phyloP scores from a whole-genome alignment of 1,284 basidiomycete genomes.

The Cutaneotrichosporon arboriforme region DNA sequence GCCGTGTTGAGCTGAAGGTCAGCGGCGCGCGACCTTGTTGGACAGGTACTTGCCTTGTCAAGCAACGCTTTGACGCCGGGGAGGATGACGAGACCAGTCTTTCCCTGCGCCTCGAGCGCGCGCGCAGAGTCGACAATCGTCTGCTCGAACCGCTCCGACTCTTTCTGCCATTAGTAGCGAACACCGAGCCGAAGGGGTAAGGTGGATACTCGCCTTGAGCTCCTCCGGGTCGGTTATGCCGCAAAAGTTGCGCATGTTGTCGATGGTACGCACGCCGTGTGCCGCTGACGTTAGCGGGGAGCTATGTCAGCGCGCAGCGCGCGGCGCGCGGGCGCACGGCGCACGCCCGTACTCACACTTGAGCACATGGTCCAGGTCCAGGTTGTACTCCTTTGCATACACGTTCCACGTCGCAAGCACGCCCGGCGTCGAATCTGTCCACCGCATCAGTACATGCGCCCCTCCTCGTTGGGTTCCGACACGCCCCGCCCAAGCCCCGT shows the following conservation, averaged over 20 bases:
- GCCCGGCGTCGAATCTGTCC: conserved; percentile 42
- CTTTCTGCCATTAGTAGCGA: conserved; percentile 5
- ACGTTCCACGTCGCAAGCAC: conserved; percentile 44
- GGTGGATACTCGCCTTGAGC: conserved; percentile 57
- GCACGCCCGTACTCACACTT: conserved; percentile 30
- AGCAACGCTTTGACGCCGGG: conserved; percentile 42
- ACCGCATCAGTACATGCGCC: too few species aligned
- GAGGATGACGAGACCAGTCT: conserved; percentile 41
- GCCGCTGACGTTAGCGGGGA: conserved; percentile 53
- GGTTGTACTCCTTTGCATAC: conserved; percentile 39
- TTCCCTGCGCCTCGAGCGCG: conserved; percentile 36
- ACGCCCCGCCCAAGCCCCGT: too few species aligned
- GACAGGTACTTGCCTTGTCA: conserved; percentile 27
- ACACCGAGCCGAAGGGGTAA: neutral
- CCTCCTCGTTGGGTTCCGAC: too few species aligned
- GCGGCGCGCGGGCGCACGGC: neutral
- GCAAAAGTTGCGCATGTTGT: conserved; percentile 66
- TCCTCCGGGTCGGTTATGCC: conserved; percentile 56
- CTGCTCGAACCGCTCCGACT: conserved; percentile 39
- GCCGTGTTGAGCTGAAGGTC: conserved; percentile 57
- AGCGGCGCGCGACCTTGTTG: neutral
- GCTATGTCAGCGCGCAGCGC: too few species aligned
- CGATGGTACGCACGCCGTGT: conserved; percentile 66
- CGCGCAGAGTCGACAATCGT: conserved; percentile 44
- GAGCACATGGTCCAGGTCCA: conserved; percentile 44